Percentiles rank a stretch among this genome's conserved stretches.
Evolutionary conservation across 2,329 filamentous ascomycete species (phyloP).

Genomic region (Eurotiales sp.): DNA sequence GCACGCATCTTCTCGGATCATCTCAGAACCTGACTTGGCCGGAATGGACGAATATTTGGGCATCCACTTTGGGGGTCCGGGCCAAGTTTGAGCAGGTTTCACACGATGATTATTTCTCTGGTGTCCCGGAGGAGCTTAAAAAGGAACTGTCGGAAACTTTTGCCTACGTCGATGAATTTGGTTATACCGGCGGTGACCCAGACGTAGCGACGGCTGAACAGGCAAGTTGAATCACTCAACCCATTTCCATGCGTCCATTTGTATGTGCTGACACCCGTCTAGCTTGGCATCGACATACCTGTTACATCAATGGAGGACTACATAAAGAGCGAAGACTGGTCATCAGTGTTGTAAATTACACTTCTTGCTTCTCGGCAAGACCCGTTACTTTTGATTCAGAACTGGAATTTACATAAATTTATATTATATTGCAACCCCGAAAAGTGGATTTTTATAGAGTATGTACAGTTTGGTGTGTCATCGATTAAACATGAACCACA

Average conservation of each 20-base stretch:
- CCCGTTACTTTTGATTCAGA: too few relatives aligned
- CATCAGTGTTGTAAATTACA: neutral
- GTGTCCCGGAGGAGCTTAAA: neutral
- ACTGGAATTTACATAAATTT: too few relatives aligned
- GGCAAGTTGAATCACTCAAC: neutral
- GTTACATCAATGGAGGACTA: slow-evolving; percentile 6
- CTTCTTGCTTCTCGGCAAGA: too few relatives aligned
- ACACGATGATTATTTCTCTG: neutral
- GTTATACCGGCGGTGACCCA: slow-evolving; percentile 2
- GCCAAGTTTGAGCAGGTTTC: slow-evolving; percentile 4
- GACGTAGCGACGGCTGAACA: neutral
- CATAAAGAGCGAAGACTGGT: slow-evolving; percentile 2
- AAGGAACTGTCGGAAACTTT: slow-evolving; percentile 3
- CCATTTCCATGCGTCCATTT: neutral
- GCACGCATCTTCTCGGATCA: neutral
- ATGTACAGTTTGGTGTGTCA: too few relatives aligned
- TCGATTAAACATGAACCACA: neutral
- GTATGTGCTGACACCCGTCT: neutral
- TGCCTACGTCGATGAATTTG: neutral
- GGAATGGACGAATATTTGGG: slow-evolving; percentile 5
- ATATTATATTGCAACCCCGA: too few relatives aligned
- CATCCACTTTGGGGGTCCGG: slow-evolving; percentile 3
- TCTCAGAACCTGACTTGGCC: slow-evolving; percentile 5
- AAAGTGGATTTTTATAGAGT: too few relatives aligned
- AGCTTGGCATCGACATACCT: neutral